Evolutionary conservation across 768 basidiomycete species (phyloP).

Genomic region (Leucocoprinus birnbaumii): DNA sequence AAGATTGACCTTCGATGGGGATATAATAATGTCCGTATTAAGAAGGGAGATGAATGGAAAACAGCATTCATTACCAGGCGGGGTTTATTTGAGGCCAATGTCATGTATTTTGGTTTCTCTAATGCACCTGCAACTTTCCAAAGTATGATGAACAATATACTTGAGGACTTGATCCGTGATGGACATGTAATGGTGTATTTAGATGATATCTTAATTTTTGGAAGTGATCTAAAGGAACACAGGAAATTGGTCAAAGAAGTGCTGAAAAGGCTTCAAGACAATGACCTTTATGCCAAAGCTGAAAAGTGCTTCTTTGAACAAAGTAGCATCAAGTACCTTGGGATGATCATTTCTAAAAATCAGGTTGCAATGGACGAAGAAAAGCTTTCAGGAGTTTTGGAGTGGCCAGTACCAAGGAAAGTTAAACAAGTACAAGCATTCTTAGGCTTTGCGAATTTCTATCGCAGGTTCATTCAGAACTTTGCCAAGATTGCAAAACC

Average conservation of each 20-base stretch:
- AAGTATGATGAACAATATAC: conserved; percentile 29
- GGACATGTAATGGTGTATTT: conserved; percentile 14
- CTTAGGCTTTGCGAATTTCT: conserved; percentile 2
- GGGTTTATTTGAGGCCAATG: too few species aligned
- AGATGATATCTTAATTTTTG: too few species aligned
- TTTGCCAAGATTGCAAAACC: background rate
- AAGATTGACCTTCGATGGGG: conserved; percentile 30
- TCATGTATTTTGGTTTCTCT: conserved; percentile 29
- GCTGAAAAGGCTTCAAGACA: conserved; percentile 22
- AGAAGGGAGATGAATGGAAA: too few species aligned
- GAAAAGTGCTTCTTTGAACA: too few species aligned
- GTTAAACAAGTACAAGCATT: background rate
- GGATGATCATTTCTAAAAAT: conserved; percentile 28
- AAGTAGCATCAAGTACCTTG: conserved; percentile 11
- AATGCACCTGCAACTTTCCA: conserved; percentile 35
- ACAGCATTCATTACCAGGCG: too few species aligned
- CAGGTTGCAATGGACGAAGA: conserved; percentile 32
- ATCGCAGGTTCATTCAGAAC: background rate
- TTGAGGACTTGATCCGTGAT: conserved; percentile 27
- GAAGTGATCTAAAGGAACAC: too few species aligned
- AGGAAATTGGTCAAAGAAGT: conserved; percentile 17
- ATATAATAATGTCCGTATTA: conserved; percentile 11
- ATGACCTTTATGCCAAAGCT: conserved; percentile 14
- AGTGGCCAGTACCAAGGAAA: conserved; percentile 26
- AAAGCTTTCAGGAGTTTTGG: conserved; percentile 31